Evolutionary conservation across 1,139 yeast species (phyloP).

Genomic region (Yamadazyma aaseri): DNA sequence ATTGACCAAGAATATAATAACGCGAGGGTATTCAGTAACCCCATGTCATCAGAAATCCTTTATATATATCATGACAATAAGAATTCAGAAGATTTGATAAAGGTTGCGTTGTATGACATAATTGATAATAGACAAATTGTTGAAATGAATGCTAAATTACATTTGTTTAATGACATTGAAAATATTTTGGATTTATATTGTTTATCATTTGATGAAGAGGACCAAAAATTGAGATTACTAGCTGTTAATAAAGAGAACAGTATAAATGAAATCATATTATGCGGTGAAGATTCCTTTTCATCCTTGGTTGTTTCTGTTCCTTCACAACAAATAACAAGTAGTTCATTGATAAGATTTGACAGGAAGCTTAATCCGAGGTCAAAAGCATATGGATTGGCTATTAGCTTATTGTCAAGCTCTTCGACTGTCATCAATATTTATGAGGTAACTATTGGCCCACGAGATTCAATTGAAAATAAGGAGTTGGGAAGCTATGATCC

Average conservation of each 20-base stretch:
- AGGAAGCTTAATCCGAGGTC: conserved; percentile 10
- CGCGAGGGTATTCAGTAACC: conserved; percentile 11
- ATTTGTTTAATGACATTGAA: conserved; percentile 6
- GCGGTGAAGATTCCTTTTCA: conserved; percentile 15
- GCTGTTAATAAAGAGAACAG: conserved; percentile 14
- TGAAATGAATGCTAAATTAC: conserved; percentile 2
- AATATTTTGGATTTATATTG: conserved; percentile 12
- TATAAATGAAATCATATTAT: conserved; percentile 11
- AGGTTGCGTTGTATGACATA: conserved; percentile 8
- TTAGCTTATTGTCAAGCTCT: conserved; percentile 9
- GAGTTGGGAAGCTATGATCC: conserved; percentile 20
- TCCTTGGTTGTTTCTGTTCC: conserved; percentile 9
- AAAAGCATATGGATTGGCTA: conserved; percentile 19
- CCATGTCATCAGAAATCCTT: conserved; percentile 8
- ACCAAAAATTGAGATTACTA: conserved; percentile 9
- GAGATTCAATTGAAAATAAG: conserved; percentile 10
- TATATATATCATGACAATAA: conserved; percentile 5
- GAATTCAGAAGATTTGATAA: conserved; percentile 3
- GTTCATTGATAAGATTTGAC: conserved; percentile 18
- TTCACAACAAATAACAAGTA: conserved; percentile 7
- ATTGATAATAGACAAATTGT: conserved; percentile 2
- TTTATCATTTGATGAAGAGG: conserved; percentile 8
- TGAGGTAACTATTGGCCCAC: conserved; percentile 14
- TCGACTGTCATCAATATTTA: conserved; percentile 16
- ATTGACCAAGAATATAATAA: conserved; percentile 1